These are phyloP conservation scores for Talaromyces amestolkiae DNA, from an alignment of 2,329 filamentous ascomycete genomes.

Conservation along the genomic window DNA sequence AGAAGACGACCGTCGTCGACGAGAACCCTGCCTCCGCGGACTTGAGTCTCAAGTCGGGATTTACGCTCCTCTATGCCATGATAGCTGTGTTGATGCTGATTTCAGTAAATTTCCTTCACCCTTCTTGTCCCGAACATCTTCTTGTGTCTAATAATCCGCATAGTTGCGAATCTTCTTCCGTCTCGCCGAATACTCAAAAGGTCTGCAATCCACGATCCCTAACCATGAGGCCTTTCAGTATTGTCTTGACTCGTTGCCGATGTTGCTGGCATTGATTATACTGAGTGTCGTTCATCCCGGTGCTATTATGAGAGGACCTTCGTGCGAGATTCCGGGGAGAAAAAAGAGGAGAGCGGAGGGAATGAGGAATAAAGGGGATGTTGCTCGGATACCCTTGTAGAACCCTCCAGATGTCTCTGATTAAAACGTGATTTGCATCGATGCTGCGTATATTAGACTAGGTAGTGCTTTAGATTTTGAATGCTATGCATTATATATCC, in stretches of 20 bases:
- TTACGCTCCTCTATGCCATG: conserved; percentile 10
- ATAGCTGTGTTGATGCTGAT: neutral
- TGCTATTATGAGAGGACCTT: conserved; percentile 44
- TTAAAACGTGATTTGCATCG: neutral
- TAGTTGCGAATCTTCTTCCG: conserved; percentile 61
- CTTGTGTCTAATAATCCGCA: neutral
- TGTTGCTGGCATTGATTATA: conserved; percentile 49
- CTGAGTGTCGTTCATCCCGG: conserved; percentile 52
- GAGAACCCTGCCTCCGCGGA: neutral
- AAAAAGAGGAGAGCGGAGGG: neutral
- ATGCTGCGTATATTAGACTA: neutral
- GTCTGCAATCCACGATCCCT: conserved; percentile 51
- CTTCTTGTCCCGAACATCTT: neutral
- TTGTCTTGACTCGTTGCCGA: conserved; percentile 54
- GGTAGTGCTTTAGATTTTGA: no score
- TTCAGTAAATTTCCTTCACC: neutral
- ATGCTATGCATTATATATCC: no score
- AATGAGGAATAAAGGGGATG: neutral
- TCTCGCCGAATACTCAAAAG: conserved; percentile 57
- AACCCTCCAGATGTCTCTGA: neutral
- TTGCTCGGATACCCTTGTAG: neutral
- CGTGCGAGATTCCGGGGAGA: conserved; percentile 45
- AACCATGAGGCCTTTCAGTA: conserved; percentile 61
- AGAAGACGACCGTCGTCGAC: neutral
- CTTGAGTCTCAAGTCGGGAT: conserved; percentile 4